Evolutionary conservation across 2,329 filamentous ascomycete genomes (phyloP).

Genomic region (Cladophialophora chaetospira): DNA sequence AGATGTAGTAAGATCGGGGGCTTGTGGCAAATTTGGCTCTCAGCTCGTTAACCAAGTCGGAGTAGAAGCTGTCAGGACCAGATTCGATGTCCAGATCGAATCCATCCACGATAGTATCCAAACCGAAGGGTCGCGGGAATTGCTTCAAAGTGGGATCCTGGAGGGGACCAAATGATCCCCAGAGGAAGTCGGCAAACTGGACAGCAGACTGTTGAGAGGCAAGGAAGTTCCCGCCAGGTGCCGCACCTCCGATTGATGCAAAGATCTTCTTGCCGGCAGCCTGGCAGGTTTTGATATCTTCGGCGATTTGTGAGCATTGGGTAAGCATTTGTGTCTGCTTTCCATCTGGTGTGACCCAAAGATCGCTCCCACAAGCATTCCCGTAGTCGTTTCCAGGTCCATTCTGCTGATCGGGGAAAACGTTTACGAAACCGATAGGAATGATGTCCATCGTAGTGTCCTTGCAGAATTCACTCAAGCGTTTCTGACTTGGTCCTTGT

Average conservation of each 20-base stretch:
- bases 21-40: conserved; percentile 56
- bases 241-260: conserved; percentile 70
- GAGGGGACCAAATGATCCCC: conserved; percentile 69
- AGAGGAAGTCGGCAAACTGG: conserved; percentile 63
- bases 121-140: conserved; percentile 66
- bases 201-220: conserved; percentile 54
- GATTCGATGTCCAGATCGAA: conserved; percentile 78
- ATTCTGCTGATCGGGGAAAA: conserved; percentile 52
- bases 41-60: conserved; percentile 61
- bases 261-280: conserved; percentile 68
- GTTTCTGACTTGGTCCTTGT: conserved; percentile 53
- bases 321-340: conserved; percentile 44
- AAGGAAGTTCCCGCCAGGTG: conserved; percentile 71
- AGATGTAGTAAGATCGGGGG: conserved; percentile 60
- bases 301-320: conserved; percentile 47
- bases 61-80: conserved; percentile 57
- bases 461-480: conserved; percentile 54
- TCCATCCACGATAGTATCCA: conserved; percentile 64
- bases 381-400: conserved; percentile 59
- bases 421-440: conserved; percentile 58
- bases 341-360: conserved; percentile 37
- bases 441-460: conserved; percentile 58
- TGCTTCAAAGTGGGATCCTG: conserved; percentile 32
- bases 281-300: conserved; percentile 62
- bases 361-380: conserved; percentile 53